These are phyloP conservation scores for Penicillium expansum DNA, from an alignment of 2,329 filamentous ascomycete genomes.

Conservation along the genomic window DNA sequence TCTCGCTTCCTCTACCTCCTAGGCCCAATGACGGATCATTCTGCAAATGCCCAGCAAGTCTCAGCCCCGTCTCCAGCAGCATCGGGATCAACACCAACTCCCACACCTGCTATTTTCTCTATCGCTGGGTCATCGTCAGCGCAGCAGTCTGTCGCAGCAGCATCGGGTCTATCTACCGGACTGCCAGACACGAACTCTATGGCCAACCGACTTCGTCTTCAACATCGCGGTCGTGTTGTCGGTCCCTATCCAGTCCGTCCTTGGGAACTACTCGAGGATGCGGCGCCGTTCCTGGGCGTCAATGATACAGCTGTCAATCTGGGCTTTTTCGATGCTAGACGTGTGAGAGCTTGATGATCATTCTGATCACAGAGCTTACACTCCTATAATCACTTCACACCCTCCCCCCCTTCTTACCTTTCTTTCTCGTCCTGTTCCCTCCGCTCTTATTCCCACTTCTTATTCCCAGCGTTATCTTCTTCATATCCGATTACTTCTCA, in stretches of 20 bases:
- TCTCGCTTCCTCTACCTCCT: constrained; percentile 43
- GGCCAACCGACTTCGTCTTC: constrained; percentile 36
- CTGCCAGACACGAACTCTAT: constrained; percentile 24
- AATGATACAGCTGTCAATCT: constrained; percentile 47
- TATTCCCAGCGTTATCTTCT: background rate
- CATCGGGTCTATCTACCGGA: constrained; percentile 13
- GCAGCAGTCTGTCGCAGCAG: constrained; percentile 9
- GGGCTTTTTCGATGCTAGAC: constrained; percentile 43
- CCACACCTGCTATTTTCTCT: constrained; percentile 27
- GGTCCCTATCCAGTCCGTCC: constrained; percentile 39
- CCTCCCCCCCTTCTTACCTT: background rate
- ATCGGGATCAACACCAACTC: constrained; percentile 29
- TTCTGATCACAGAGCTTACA: background rate
- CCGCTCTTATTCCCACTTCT: background rate
- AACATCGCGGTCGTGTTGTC: constrained; percentile 36
- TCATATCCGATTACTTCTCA: background rate
- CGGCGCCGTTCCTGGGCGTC: constrained; percentile 43
- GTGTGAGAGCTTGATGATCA: constrained; percentile 27
- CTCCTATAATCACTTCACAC: background rate
- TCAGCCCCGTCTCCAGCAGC: constrained; percentile 34
- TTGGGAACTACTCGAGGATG: constrained; percentile 48
- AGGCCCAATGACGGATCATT: constrained; percentile 35
- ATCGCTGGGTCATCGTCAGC: constrained; percentile 18
- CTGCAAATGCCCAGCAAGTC: constrained; percentile 21
- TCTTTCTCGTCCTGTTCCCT: background rate